Conservation (phyloP, 129 eudicot species). For the Apium graveolens region DNA sequence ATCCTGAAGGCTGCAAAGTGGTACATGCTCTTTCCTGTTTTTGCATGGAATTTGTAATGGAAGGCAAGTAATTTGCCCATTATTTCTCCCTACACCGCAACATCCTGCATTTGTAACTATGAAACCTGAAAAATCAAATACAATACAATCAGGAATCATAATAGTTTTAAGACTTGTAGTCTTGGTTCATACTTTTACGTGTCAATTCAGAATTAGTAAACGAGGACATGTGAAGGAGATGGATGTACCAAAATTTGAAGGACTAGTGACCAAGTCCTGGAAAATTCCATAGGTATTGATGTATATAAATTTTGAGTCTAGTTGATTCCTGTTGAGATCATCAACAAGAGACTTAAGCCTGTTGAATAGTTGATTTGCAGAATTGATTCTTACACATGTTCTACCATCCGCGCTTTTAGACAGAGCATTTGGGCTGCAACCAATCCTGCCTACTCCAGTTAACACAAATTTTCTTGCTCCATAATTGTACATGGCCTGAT, state of each 20-base stretch:
- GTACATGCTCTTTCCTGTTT: slow-evolving; percentile 37
- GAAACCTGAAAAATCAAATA: slow-evolving; percentile 35
- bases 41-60: slow-evolving; percentile 55
- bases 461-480: slow-evolving; percentile 85
- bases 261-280: slow-evolving; percentile 33
- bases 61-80: slow-evolving; percentile 73
- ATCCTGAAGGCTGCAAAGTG: too few relatives aligned
- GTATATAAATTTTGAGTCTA: slow-evolving; percentile 38
- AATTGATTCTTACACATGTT: slow-evolving; percentile 31
- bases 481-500: slow-evolving; percentile 52
- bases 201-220: neutral
- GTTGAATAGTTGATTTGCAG: slow-evolving; percentile 33
- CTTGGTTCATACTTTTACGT: neutral
- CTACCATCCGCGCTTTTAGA: slow-evolving; percentile 25
- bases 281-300: slow-evolving; percentile 41
- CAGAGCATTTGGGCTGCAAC: slow-evolving; percentile 69
- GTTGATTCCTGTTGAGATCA: slow-evolving; percentile 25
- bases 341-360: slow-evolving; percentile 32
- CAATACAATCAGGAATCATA: neutral
- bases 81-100: slow-evolving; percentile 79
- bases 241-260: slow-evolving; percentile 32
- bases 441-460: slow-evolving; percentile 82
- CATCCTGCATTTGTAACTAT: slow-evolving; percentile 65
- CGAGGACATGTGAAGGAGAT: neutral
- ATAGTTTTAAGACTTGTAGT: neutral